Conservation (phyloP, 2,329 filamentous ascomycete species). For the Arthrobotrys sinensis region DNA sequence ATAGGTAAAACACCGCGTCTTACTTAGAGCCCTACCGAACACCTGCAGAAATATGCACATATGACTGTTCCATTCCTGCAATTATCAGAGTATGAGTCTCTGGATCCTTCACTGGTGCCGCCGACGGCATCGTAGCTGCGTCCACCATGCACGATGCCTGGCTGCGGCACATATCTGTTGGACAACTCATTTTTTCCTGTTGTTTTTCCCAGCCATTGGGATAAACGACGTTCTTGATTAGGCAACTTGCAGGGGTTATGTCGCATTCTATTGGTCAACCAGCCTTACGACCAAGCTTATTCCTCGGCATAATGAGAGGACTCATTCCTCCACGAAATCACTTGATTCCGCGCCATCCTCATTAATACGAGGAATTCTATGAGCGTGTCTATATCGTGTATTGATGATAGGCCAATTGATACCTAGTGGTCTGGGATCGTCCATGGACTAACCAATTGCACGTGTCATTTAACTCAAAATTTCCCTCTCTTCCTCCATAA, state of each 20-base stretch:
- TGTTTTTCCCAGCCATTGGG: slow-evolving; percentile 18
- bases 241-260: background rate
- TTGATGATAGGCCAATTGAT: background rate
- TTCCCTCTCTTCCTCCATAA: background rate
- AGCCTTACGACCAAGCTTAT: slow-evolving; percentile 2
- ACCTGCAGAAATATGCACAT: background rate
- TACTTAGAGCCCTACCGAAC: background rate
- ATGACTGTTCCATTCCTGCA: background rate
- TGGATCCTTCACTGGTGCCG: background rate
- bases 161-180: background rate
- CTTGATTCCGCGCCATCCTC: slow-evolving; percentile 10
- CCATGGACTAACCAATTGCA: too few relatives aligned
- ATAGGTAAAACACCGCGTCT: too few relatives aligned
- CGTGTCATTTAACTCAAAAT: slow-evolving; percentile 8
- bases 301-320: background rate
- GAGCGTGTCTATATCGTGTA: too few relatives aligned
- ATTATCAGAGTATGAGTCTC: background rate
- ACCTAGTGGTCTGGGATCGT: background rate
- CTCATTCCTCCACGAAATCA: slow-evolving; percentile 11
- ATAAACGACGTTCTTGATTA: background rate
- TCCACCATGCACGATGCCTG: background rate
- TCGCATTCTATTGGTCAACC: background rate
- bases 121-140: background rate
- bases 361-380: background rate
- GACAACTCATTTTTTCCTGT: slow-evolving; percentile 15